phyloP scores from a whole-genome alignment of 441 rosid genomes.

The Mallotus repandus region DNA sequence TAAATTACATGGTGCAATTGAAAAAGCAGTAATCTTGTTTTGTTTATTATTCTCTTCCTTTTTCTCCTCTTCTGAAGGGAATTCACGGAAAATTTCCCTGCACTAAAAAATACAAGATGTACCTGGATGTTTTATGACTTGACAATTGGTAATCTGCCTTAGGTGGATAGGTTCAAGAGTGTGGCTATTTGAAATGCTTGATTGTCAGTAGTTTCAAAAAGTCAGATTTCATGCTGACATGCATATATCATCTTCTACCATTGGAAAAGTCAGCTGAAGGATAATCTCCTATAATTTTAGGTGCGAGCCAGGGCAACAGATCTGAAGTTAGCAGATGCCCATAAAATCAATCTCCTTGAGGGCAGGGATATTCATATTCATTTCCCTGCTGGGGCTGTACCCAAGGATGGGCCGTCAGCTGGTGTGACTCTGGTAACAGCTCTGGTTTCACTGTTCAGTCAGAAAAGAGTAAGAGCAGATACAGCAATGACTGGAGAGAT shows the following conservation, averaged over 20 bases:
- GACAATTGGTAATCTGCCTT: neutral
- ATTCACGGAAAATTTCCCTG: neutral
- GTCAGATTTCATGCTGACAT: neutral
- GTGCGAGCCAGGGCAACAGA: constrained; percentile 91
- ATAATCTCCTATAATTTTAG: constrained; percentile 35
- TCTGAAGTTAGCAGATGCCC: constrained; percentile 59
- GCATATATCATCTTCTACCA: constrained; percentile 5
- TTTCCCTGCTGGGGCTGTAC: constrained; percentile 98
- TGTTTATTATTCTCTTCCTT: neutral
- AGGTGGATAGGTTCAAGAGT: neutral
- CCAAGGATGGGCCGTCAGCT: constrained; percentile 98
- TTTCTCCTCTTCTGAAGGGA: neutral
- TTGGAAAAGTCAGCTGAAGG: constrained; percentile 6
- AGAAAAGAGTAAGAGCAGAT: constrained; percentile 87
- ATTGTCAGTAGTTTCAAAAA: neutral
- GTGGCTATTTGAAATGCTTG: neutral
- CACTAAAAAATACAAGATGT: neutral
- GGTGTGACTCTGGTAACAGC: constrained; percentile 98
- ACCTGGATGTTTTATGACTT: neutral
- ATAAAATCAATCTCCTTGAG: constrained; percentile 68
- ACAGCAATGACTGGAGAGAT: constrained; percentile 99
- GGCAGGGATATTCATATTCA: constrained; percentile 95
- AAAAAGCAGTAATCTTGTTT: neutral
- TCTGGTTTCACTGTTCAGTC: constrained; percentile 83
- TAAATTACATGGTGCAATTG: neutral